Percentiles rank a stretch among this genome's conserved stretches.
phyloP scores from a whole-genome alignment of 1,284 basidiomycete genomes.

The Bondarzewia mesenterica region DNA sequence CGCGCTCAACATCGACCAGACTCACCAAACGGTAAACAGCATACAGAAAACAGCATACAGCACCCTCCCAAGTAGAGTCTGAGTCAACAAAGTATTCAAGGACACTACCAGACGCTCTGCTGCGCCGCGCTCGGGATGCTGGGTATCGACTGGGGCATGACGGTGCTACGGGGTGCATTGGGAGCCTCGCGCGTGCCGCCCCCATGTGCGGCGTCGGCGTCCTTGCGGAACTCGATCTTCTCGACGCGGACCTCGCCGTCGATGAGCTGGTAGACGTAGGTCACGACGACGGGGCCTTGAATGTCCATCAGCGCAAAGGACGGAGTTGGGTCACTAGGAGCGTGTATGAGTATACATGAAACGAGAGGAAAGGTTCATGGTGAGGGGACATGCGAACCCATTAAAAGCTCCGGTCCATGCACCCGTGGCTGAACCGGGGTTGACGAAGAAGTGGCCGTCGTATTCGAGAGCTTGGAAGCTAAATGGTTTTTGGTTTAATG shows the following conservation, averaged over 20 bases:
- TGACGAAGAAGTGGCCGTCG: constrained; percentile 90
- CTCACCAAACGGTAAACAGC: no score
- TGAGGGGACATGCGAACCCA: constrained; percentile 36
- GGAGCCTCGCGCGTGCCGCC: constrained; percentile 19
- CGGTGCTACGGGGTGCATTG: constrained; percentile 21
- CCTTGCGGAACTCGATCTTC: constrained; percentile 77
- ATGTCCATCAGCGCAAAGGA: constrained; percentile 94
- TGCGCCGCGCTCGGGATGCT: constrained; percentile 18
- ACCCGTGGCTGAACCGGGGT: constrained; percentile 93
- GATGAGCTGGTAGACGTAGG: constrained; percentile 92
- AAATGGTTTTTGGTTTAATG: constrained; percentile 4
- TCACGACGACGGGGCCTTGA: constrained; percentile 90
- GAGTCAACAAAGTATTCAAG: neutral
- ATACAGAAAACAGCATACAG: no score
- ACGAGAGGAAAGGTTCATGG: neutral
- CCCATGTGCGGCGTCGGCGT: constrained; percentile 31
- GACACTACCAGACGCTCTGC: constrained; percentile 25
- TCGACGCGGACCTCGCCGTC: constrained; percentile 88
- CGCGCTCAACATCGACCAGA: no score
- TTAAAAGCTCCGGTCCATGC: constrained; percentile 81
- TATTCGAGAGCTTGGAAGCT: constrained; percentile 94
- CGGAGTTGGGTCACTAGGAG: constrained; percentile 52
- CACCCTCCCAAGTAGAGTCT: no score
- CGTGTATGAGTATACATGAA: neutral
- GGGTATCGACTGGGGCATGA: constrained; percentile 42